Evolutionary conservation across 2,329 filamentous ascomycete genomes (phyloP), one percentile per base, ranked within the genome.

Genomic region (Exophiala xenobiotica): DNA sequence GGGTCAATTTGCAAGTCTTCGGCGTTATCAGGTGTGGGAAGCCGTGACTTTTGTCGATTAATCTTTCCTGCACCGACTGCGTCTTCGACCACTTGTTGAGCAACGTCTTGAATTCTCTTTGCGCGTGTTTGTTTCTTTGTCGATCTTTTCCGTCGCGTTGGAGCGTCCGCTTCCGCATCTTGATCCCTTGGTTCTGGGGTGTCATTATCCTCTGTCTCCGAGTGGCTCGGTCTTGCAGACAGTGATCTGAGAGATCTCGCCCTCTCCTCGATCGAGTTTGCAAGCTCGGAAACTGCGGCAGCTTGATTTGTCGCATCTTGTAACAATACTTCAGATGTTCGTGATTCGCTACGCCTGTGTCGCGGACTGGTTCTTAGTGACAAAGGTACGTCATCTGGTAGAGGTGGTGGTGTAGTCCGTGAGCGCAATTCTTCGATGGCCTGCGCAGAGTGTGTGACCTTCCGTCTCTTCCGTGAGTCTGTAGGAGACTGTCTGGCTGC

Each of bases 1-100:
- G 79, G 74, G 45, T 79, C 73, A 43, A 85, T 83, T 66, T 78
- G 67, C 6, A 74, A 63, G 9, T 62, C 59, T 53, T 78, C 76
- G 1, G 74, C 71, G 51, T 71, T 70, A 53, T 78, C 75, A 1
- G 76, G 76, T 1, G 54, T 60, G 12, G 49, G 23, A 23, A 53
- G 37, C 9, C 55, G 55, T 22, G 55, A 50, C 22, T 49, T 40
- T 12, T 46, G 49, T 23, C 52, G 43, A 9, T 20, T 16, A 8
- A 19, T 12, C 38, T 26, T 24, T n/a, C 45, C 26, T 22, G 45
- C 46, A 26, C 23, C 18, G 4, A 51, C 40, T n/a, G 51, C 55
- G 16, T 53, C 35, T 26, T 53, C 49, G 9, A 58, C 42, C 9
- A 55, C 52, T 45, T 53, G 45, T 14, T 47, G 23, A 5, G 55